These are phyloP conservation scores for Hypoxylon sp. DNA, from an alignment of 2,329 filamentous ascomycete genomes.

Conservation along the genomic window DNA sequence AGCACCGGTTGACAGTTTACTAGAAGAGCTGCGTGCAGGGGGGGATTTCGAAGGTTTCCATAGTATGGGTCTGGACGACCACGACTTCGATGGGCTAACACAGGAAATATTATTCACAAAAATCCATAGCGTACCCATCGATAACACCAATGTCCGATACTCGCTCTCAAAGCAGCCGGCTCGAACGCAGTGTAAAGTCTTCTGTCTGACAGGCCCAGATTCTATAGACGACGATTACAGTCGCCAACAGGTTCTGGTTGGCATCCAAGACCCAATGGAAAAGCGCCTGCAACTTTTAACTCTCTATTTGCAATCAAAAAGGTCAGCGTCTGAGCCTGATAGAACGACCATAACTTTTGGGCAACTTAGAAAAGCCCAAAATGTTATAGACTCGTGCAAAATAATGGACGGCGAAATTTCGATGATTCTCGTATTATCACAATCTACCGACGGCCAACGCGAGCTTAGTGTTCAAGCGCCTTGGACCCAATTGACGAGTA, in stretches of 20 bases:
- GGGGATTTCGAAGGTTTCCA: constrained; percentile 77
- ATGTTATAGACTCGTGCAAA: constrained; percentile 80
- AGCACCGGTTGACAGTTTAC: constrained; percentile 75
- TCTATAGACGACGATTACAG: constrained; percentile 68
- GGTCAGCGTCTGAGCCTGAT: constrained; percentile 51
- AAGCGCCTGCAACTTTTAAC: constrained; percentile 77
- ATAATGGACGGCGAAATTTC: constrained; percentile 76
- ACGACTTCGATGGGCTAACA: constrained; percentile 78
- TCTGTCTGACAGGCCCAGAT: constrained; percentile 74
- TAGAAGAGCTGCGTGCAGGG: constrained; percentile 76
- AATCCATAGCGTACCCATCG: constrained; percentile 76
- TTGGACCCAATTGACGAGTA: constrained; percentile 78
- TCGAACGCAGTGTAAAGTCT: constrained; percentile 72
- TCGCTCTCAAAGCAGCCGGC: constrained; percentile 69
- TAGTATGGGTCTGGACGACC: constrained; percentile 79
- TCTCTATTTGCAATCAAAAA: constrained; percentile 66
- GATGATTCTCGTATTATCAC: constrained; percentile 78
- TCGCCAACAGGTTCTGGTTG: constrained; percentile 72
- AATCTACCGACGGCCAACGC: constrained; percentile 73
- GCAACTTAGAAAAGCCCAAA: constrained; percentile 72
- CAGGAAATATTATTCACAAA: constrained; percentile 81
- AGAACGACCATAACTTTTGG: constrained; percentile 63
- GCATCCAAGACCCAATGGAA: constrained; percentile 78
- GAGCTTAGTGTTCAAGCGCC: constrained; percentile 81
- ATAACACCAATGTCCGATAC: constrained; percentile 73